Evolutionary conservation across 2,329 filamentous ascomycete species (phyloP).

Genomic region (Nannizziopsis barbatae): DNA sequence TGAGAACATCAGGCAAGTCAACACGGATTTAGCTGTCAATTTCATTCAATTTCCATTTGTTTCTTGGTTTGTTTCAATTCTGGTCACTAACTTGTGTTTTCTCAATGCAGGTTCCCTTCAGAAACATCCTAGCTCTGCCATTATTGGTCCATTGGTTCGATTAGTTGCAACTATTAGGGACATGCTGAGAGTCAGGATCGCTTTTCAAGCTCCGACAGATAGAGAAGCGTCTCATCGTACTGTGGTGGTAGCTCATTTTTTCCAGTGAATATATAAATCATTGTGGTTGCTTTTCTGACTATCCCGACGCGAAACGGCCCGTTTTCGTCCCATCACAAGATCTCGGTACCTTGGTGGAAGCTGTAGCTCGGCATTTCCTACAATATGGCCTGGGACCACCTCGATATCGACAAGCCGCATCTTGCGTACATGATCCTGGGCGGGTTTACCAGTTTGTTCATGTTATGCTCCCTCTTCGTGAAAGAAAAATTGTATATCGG

Average conservation of each 20-base stretch:
- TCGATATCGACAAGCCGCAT: constrained; percentile 77
- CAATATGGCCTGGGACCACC: constrained; percentile 42
- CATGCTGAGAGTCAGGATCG: constrained; percentile 10
- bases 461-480: constrained; percentile 95
- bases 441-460: constrained; percentile 94
- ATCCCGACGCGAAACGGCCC: neutral
- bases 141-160: neutral
- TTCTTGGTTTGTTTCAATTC: no score
- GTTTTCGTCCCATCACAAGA: neutral
- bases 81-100: neutral
- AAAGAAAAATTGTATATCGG: constrained; percentile 98
- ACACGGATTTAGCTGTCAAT: no score
- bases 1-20: no score
- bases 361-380: no score
- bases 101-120: neutral
- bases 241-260: constrained; percentile 6
- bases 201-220: constrained; percentile 9
- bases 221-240: constrained; percentile 11
- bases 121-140: neutral
- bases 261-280: neutral
- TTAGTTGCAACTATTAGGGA: constrained; percentile 1
- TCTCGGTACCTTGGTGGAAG: no score
- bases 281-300: no score
- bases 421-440: constrained; percentile 97
- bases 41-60: no score